phyloP scores from a whole-genome alignment of 148 eudicot genomes.

The Persicaria tinctoria region DNA sequence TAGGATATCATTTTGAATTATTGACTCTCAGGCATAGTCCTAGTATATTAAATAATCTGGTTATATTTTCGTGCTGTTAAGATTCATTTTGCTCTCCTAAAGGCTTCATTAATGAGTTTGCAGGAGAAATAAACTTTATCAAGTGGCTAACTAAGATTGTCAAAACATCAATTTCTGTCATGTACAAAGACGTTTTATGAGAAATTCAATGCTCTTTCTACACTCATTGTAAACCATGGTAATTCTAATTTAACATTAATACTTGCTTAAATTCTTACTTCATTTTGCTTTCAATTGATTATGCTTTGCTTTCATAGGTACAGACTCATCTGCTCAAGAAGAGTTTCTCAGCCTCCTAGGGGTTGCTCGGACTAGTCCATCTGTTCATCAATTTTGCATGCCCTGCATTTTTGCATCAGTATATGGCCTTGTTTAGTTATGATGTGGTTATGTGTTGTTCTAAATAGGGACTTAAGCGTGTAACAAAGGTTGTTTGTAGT shows the following conservation, averaged over 20 bases:
- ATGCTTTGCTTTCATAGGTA: too few species aligned
- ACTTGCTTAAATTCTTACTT: not conserved
- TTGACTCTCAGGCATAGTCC: not conserved
- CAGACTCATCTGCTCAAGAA: too few species aligned
- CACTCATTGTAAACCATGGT: slow-evolving; percentile 80
- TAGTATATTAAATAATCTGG: not conserved
- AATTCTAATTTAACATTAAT: slow-evolving; percentile 17
- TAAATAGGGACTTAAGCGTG: too few species aligned
- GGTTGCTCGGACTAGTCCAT: too few species aligned
- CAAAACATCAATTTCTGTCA: slow-evolving; percentile 72
- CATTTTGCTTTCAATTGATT: too few species aligned
- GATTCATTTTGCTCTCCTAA: not conserved
- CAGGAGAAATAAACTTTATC: slow-evolving; percentile 62
- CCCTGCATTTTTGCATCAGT: too few species aligned
- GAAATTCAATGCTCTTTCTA: slow-evolving; percentile 68
- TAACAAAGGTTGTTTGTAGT: too few species aligned
- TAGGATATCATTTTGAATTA: not conserved
- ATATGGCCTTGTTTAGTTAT: too few species aligned
- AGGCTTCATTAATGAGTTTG: not conserved
- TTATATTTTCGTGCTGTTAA: not conserved
- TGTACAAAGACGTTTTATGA: slow-evolving; percentile 79
- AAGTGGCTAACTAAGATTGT: slow-evolving; percentile 86
- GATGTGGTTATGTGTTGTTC: too few species aligned
- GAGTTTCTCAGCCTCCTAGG: too few species aligned
- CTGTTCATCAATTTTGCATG: too few species aligned